Base-by-base conservation (phyloP, 179 eudicot genomes). In the Heliamphora pulchella region DNA sequence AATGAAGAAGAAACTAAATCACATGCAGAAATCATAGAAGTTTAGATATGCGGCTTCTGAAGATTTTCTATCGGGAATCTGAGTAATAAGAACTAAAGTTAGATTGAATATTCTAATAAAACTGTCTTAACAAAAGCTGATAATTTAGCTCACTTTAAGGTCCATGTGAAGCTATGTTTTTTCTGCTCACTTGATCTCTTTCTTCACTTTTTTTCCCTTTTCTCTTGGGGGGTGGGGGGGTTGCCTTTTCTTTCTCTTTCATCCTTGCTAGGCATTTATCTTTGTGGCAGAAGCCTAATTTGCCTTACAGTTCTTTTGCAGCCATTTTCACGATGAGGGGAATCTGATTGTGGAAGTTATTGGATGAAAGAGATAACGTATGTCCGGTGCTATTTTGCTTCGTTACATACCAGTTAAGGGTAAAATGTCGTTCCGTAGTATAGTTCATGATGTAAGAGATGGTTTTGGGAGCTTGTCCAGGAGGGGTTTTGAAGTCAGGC, bases 391-490 rank as follows among this genome's bases (percentile, higher is more conserved):
- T 51, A 17, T 14, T 46, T 75, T n/a, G 44, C 31, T 7, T 69
- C 64, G 75, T 75, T 8, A 10, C 31, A n/a, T 53, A n/a, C 8
- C 51, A 63, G 79, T 77, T 62, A n/a, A n/a, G n/a, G n/a, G n/a
- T n/a, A 68, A 31, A 69, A 89, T 89, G 91, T 87, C 91, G 47
- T 89, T 86, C 80, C 84, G 90, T 48, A 87, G 90, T 66, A 84
- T 89, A 80, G 91, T 86, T 41, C 87, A 88, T 55, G 91, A 89
- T 51, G 85, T 89, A 59, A 83, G 91, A 66, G 91, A 87, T 77
- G 81, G 91, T 68, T 58, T 89, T 14, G 91, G 91, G 75, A 89
- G 88, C 80, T 83, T 89, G 57, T 89, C 91, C 22, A 72, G 87
- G 75, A 74, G 91, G 68, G 71, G 85, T 75, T 89, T 86, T 31